Percentiles rank a stretch among this genome's conserved stretches.
These are phyloP conservation scores for Paspalum vaginatum DNA, from an alignment of 176 grass and related monocot genomes.

Conservation along the genomic window DNA sequence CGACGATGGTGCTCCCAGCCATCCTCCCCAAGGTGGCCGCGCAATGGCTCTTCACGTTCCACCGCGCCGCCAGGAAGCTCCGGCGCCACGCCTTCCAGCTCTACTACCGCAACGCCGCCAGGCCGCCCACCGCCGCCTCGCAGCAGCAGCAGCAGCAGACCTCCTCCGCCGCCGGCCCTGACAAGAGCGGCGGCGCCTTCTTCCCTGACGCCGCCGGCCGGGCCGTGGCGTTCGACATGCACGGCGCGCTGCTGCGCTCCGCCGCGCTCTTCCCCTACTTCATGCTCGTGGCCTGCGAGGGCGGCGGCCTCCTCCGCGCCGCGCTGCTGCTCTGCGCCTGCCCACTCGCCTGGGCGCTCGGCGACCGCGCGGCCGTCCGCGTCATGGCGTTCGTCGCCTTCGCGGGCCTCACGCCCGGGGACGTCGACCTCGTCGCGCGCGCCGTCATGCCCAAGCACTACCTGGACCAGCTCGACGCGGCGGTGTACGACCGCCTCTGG, in stretches of 20 bases:
- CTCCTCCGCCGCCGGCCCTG: not conserved
- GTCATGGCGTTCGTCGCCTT: conserved; percentile 80
- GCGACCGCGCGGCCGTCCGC: conserved; percentile 38
- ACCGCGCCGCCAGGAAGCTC: conserved; percentile 56
- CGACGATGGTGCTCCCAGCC: conserved; percentile 59
- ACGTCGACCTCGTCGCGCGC: conserved; percentile 63
- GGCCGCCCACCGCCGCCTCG: not conserved
- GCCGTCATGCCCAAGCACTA: conserved; percentile 82
- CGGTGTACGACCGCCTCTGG: conserved; percentile 54
- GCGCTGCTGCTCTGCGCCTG: conserved; percentile 55
- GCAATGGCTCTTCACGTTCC: conserved; percentile 67
- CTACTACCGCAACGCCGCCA: conserved; percentile 32
- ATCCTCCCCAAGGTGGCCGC: conserved; percentile 55
- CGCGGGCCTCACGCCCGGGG: conserved; percentile 55
- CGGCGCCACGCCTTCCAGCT: conserved; percentile 48
- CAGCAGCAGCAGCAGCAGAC: not conserved
- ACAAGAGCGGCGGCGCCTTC: conserved; percentile 13
- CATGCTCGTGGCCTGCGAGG: conserved; percentile 95
- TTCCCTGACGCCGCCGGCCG: not conserved
- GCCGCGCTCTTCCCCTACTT: conserved; percentile 76
- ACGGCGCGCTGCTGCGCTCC: conserved; percentile 62
- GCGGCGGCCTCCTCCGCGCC: conserved; percentile 65
- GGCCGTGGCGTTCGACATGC: conserved; percentile 62
- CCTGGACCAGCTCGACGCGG: conserved; percentile 64
- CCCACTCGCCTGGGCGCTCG: conserved; percentile 63